These are phyloP conservation scores for Aspergillus udagawae DNA, from an alignment of 2,329 filamentous ascomycete species.

Conservation along the genomic window DNA sequence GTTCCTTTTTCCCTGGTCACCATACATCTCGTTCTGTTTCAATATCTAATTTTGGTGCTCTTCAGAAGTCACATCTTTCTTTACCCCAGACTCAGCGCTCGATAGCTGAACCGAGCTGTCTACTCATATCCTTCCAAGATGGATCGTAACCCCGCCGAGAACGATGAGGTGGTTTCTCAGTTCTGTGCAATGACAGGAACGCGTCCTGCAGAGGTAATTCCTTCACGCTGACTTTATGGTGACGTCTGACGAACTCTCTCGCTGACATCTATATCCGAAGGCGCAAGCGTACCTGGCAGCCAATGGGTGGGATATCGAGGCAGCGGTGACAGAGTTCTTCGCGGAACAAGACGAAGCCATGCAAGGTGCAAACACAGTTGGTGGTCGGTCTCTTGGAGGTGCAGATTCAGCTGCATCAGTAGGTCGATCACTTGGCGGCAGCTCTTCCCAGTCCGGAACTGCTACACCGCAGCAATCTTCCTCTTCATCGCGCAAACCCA, in stretches of 20 bases:
- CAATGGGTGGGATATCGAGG: slow-evolving; percentile 63
- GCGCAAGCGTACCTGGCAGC: slow-evolving; percentile 63
- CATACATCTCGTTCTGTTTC: not conserved
- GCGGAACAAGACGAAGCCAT: slow-evolving; percentile 41
- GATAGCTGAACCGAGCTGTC: not conserved
- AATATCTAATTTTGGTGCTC: not conserved
- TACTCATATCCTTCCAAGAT: slow-evolving; percentile 20
- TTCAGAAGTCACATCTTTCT: not conserved
- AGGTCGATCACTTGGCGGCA: slow-evolving; percentile 33
- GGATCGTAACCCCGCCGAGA: slow-evolving; percentile 32
- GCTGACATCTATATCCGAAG: slow-evolving; percentile 38
- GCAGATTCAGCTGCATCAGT: slow-evolving; percentile 20
- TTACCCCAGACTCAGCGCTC: not conserved
- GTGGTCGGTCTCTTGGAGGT: slow-evolving; percentile 21
- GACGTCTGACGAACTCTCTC: not conserved
- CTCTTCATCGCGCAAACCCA: slow-evolving; percentile 24
- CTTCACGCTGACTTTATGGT: not conserved
- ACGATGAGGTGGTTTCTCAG: slow-evolving; percentile 46
- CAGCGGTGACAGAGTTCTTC: slow-evolving; percentile 61
- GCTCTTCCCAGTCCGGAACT: slow-evolving; percentile 26
- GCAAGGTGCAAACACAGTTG: slow-evolving; percentile 28
- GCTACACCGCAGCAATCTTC: slow-evolving; percentile 24
- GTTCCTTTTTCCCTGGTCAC: not conserved
- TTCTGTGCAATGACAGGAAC: slow-evolving; percentile 57
- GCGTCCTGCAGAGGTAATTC: slow-evolving; percentile 45